These are phyloP conservation scores for Mrakia blollopis DNA, from an alignment of 768 basidiomycete genomes.

Conservation along the genomic window DNA sequence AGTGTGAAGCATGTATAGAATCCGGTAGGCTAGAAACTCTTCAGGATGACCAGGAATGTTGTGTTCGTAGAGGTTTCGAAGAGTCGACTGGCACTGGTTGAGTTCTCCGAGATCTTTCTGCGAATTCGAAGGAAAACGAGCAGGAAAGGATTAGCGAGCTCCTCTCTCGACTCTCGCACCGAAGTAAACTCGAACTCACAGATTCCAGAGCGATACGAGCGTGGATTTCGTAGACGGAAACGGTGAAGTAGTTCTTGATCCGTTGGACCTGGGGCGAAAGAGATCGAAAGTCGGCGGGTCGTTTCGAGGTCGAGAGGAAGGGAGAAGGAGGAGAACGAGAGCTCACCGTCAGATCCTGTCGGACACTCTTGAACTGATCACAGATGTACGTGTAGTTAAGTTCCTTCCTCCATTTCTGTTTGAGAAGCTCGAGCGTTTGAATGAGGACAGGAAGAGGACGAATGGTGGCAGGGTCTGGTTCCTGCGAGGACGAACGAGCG, in stretches of 20 bases:
- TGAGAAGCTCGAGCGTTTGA: constrained; percentile 78
- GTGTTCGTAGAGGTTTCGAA: constrained; percentile 85
- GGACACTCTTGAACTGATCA: constrained; percentile 94
- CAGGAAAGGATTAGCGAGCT: neutral
- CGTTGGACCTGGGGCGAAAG: constrained; percentile 72
- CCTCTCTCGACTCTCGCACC: too few species aligned
- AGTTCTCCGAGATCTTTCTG: constrained; percentile 98
- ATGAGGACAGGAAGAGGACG: constrained; percentile 79
- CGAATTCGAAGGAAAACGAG: constrained; percentile 1
- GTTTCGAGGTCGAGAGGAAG: neutral
- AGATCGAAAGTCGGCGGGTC: neutral
- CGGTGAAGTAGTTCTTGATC: constrained; percentile 97
- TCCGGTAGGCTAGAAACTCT: constrained; percentile 95
- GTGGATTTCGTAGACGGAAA: constrained; percentile 95
- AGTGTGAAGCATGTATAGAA: constrained; percentile 90
- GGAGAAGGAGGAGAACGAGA: neutral
- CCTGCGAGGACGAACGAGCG: constrained; percentile 51
- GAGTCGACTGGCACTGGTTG: constrained; percentile 90
- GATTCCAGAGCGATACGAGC: constrained; percentile 93
- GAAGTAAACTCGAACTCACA: constrained; percentile 49
- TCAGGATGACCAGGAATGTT: constrained; percentile 87
- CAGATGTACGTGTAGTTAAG: constrained; percentile 82
- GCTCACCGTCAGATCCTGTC: constrained; percentile 94
- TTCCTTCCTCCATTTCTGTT: constrained; percentile 79
- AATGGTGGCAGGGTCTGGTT: constrained; percentile 90